phyloP scores from a whole-genome alignment of 352 stramenopile genomes.

The Globisporangium spiculum region DNA sequence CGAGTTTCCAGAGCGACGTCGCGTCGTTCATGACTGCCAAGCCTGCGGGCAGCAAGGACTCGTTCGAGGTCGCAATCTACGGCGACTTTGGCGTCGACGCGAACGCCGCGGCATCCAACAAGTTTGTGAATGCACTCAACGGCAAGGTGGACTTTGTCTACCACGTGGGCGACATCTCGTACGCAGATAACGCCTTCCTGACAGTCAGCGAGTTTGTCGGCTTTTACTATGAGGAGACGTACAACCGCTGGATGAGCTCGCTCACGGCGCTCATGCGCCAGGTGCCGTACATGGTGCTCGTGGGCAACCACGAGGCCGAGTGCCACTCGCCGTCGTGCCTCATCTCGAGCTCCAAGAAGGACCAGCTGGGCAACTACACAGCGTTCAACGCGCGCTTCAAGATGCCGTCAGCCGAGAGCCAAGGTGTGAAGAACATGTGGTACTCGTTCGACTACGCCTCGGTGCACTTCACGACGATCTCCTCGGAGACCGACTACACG shows the following conservation, averaged over 20 bases:
- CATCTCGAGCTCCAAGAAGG: slow-evolving; percentile 41
- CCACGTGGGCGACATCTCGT: slow-evolving; percentile 75
- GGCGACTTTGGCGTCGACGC: slow-evolving; percentile 47
- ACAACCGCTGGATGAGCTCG: slow-evolving; percentile 83
- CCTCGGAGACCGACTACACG: slow-evolving; percentile 68
- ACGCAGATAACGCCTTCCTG: slow-evolving; percentile 31
- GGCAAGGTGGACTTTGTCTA: slow-evolving; percentile 55
- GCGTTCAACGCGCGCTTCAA: slow-evolving; percentile 85
- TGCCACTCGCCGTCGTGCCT: slow-evolving; percentile 73
- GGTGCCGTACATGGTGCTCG: slow-evolving; percentile 80
- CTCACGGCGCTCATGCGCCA: slow-evolving; percentile 45
- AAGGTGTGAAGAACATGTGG: slow-evolving; percentile 77
- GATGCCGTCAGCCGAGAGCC: slow-evolving; percentile 75
- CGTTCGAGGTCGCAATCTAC: slow-evolving; percentile 54
- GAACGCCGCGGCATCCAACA: slow-evolving; percentile 34
- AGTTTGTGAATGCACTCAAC: slow-evolving; percentile 22
- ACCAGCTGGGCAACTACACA: slow-evolving; percentile 74
- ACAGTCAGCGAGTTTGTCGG: slow-evolving; percentile 25
- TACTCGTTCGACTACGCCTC: slow-evolving; percentile 85
- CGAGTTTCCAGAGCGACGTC: slow-evolving; percentile 27
- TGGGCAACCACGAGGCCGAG: slow-evolving; percentile 88
- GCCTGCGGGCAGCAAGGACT: slow-evolving; percentile 20
- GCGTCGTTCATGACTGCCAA: slow-evolving; percentile 36
- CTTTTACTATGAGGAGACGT: slow-evolving; percentile 88
- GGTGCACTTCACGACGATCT: slow-evolving; percentile 85